Evolutionary conservation across 768 basidiomycete genomes (phyloP).

Genomic region (Pisolithus orientalis): DNA sequence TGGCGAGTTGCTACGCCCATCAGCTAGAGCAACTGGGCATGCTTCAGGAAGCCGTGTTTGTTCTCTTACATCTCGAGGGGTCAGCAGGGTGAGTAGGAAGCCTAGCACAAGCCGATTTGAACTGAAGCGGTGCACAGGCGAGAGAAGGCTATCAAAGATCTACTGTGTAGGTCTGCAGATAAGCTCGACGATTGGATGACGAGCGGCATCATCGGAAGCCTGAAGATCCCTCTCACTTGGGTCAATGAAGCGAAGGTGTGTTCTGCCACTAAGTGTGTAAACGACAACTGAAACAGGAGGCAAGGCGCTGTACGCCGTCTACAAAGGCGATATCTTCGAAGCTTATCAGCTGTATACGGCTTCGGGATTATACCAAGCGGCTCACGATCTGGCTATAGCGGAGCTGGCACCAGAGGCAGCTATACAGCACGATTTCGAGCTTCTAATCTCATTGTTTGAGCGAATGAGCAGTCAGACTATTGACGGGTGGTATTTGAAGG

Average conservation of each 20-base stretch:
- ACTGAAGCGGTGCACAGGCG: slow-evolving; percentile 46
- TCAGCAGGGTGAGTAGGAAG: slow-evolving; percentile 56
- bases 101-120: background rate
- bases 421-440: slow-evolving; percentile 45
- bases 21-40: slow-evolving; percentile 78
- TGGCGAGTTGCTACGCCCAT: slow-evolving; percentile 80
- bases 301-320: slow-evolving; percentile 63
- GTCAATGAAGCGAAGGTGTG: slow-evolving; percentile 79
- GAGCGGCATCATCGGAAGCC: slow-evolving; percentile 63
- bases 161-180: slow-evolving; percentile 64
- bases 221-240: slow-evolving; percentile 82
- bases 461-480: slow-evolving; percentile 53
- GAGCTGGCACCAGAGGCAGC: slow-evolving; percentile 87
- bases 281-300: background rate
- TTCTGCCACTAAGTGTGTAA: background rate
- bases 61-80: slow-evolving; percentile 82
- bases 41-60: slow-evolving; percentile 84
- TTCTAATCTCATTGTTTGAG: slow-evolving; percentile 65
- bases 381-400: slow-evolving; percentile 80
- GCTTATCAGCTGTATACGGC: slow-evolving; percentile 75
- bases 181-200: slow-evolving; percentile 68
- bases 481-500: slow-evolving; percentile 76
- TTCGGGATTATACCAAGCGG: slow-evolving; percentile 63
- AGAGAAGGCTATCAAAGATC: slow-evolving; percentile 73
- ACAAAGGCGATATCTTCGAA: slow-evolving; percentile 54